Conservation (phyloP, 108 stramenopile genomes). For the Skeletonema marinoi region DNA sequence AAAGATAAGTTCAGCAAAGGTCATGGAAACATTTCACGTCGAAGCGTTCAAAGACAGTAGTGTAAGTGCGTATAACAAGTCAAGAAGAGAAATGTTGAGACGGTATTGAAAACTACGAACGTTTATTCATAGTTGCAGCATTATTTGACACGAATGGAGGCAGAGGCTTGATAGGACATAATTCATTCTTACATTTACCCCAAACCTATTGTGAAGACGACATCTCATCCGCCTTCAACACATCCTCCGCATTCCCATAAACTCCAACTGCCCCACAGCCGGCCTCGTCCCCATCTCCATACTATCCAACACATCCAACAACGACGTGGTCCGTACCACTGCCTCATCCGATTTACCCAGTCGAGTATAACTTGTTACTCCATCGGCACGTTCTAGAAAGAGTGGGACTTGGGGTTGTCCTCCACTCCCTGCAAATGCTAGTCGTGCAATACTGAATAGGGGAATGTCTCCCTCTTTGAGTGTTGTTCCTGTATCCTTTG, state of each 20-base stretch:
- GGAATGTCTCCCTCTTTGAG: constrained; percentile 49
- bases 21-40: no score
- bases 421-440: constrained; percentile 54
- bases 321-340: constrained; percentile 45
- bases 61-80: no score
- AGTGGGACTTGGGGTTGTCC: constrained; percentile 57
- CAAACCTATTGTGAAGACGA: background rate
- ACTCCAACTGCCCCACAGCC: constrained; percentile 48
- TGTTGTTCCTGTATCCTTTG: constrained; percentile 28
- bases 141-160: no score
- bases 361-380: constrained; percentile 52
- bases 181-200: no score
- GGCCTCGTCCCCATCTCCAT: constrained; percentile 65
- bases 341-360: constrained; percentile 46
- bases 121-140: no score
- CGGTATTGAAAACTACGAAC: no score
- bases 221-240: constrained; percentile 52
- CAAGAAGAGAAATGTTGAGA: no score
- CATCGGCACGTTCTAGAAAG: constrained; percentile 52
- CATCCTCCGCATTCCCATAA: constrained; percentile 62
- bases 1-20: no score
- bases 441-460: constrained; percentile 50
- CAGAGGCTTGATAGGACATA: no score
- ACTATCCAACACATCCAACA: constrained; percentile 49
- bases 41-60: no score